Conservation (phyloP, 768 basidiomycete genomes). For the Suillus variegatus region DNA sequence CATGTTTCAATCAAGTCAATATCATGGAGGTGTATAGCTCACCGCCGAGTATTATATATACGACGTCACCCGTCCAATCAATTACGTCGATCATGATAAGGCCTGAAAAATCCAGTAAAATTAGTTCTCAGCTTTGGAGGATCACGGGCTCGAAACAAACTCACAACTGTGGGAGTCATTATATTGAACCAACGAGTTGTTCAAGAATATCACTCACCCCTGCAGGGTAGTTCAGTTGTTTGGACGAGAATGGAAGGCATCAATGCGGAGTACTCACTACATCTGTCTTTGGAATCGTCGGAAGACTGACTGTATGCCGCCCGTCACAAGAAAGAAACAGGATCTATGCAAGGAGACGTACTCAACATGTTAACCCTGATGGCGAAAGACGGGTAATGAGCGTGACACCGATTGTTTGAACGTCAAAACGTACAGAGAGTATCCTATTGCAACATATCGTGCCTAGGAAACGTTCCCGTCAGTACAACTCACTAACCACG, state of each 20-base stretch:
- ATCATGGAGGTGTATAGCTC: not conserved
- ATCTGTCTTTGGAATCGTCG: not conserved
- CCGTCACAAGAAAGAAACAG: not conserved
- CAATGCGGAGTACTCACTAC: not conserved
- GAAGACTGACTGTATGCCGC: not conserved
- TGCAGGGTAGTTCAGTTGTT: not conserved
- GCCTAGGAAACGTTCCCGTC: not conserved
- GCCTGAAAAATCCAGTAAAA: not conserved
- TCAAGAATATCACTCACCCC: not conserved
- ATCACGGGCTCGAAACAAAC: not conserved
- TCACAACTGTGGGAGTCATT: not conserved
- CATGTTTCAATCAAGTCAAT: not conserved
- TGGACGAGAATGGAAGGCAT: not conserved
- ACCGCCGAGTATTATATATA: not conserved
- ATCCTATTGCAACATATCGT: not conserved
- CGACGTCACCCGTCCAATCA: not conserved
- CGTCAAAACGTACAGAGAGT: not conserved
- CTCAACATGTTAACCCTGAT: not conserved
- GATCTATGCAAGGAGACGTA: not conserved
- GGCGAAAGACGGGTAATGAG: not conserved
- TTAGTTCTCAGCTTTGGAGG: not conserved
- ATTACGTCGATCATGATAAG: not conserved
- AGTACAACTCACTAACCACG: no score
- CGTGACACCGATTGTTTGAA: not conserved
- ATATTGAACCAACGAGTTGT: not conserved